Evolutionary conservation across 768 basidiomycete species (phyloP), one percentile per base, ranked within the genome.

Genomic region (Amanita rimosa): DNA sequence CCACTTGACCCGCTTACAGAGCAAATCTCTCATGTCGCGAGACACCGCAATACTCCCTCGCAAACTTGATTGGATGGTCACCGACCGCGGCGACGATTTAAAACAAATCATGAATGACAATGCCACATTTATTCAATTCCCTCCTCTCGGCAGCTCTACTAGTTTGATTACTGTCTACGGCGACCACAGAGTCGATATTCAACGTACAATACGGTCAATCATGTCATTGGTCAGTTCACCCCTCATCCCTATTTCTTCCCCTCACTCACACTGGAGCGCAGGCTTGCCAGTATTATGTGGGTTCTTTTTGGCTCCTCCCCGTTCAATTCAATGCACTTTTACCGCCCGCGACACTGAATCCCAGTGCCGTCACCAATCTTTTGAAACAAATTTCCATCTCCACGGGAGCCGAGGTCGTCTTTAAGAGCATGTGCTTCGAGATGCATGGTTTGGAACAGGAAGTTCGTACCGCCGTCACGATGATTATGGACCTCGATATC

Each of bases 61-160:
- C 53, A 99, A 99, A 64, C 74, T 99, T 53, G 95, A 99, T 59
- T 97, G 95, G 94, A 85, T 99, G 79, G 79, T 96, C 48, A 89
- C 87, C n/a, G 91, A 99, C 64, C 82, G 88, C n/a, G 71, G 85
- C 9, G 94, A 97, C 24, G 95, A 98, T 54, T 70, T 99, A 59
- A 91, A 83, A 65, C 74, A 81, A 4, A 78, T 93, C 61, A 97
- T 96, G 93, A 81, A 78, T 56, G 95, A 99, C 69, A 97, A 97
- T 54, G 92, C 90, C 6, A 95, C 94, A 4, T 97, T 86, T 62
- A 86, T 99, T 53, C 86, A 92, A 58, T 89, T 96, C 57, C 93
- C 95, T 10, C 76, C 89, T 29, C 79, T 97, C 29, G 95, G 95
- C 17, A 89, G 88, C 54, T 90, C 90, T 26, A 90, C 88, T 17